Percentiles rank a stretch among this genome's conserved stretches.
These are phyloP conservation scores for Suhomyces guaymorum DNA, from an alignment of 1,139 yeast genomes.

Conservation along the genomic window DNA sequence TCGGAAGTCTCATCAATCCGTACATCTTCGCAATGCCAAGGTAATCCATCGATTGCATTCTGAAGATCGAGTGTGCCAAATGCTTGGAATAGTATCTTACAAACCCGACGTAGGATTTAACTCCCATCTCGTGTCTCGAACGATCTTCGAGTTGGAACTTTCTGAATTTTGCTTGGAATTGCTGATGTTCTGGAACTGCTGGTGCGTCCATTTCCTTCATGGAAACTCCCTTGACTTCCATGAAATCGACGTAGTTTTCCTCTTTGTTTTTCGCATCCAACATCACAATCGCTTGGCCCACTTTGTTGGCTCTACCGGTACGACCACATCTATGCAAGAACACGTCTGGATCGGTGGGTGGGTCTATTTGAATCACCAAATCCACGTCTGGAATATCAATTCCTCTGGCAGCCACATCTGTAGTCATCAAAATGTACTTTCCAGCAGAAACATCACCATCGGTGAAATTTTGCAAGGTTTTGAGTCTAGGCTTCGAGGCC, in stretches of 20 bases:
- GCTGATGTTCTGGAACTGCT: constrained; percentile 20
- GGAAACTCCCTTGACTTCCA: constrained; percentile 69
- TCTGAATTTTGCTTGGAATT: constrained; percentile 38
- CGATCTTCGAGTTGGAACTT: constrained; percentile 71
- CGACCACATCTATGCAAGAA: constrained; percentile 94
- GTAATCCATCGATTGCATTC: constrained; percentile 71
- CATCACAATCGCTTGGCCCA: constrained; percentile 77
- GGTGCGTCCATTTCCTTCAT: constrained; percentile 45
- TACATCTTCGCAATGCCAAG: constrained; percentile 71
- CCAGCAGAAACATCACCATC: constrained; percentile 40
- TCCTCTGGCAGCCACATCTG: constrained; percentile 93
- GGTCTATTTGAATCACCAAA: constrained; percentile 81
- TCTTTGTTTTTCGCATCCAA: constrained; percentile 69
- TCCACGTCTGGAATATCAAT: constrained; percentile 92
- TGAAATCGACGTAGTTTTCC: constrained; percentile 76
- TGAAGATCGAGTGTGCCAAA: constrained; percentile 85
- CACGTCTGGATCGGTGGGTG: constrained; percentile 91
- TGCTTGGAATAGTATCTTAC: constrained; percentile 85
- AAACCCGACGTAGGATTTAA: constrained; percentile 81
- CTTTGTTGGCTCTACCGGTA: constrained; percentile 89
- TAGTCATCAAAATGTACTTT: constrained; percentile 70
- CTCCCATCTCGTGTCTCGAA: constrained; percentile 75
- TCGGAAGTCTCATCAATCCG: constrained; percentile 81
- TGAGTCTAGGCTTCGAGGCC: constrained; percentile 70
- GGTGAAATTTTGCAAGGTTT: constrained; percentile 63